A percentile compares a stretch with the other conserved stretches of the same genome.
Conservation (phyloP, 257 asterid genomes). For the Solanum ossicruentum region DNA sequence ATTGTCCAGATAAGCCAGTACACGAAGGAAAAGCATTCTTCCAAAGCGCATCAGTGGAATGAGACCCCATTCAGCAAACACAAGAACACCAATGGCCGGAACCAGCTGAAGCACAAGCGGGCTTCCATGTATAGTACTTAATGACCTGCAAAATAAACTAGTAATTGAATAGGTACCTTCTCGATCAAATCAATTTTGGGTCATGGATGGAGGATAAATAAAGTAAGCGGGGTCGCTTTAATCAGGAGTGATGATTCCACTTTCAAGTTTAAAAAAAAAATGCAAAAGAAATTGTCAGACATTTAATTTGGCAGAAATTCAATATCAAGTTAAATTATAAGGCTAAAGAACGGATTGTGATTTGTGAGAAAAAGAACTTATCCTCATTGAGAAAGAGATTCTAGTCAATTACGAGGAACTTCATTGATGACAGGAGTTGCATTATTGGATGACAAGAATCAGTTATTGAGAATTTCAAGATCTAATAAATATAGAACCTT, state of each 20-base stretch:
- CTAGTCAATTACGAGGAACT: background rate
- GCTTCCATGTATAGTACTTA: slow-evolving; percentile 5
- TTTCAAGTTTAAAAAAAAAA: background rate
- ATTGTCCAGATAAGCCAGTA: slow-evolving; percentile 12
- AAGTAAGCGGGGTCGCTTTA: background rate
- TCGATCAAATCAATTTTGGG: background rate
- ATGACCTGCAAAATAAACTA: slow-evolving; percentile 13
- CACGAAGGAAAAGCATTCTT: slow-evolving; percentile 52
- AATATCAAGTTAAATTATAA: background rate
- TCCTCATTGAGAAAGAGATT: background rate
- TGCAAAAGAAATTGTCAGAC: background rate
- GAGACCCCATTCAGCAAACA: slow-evolving; percentile 82
- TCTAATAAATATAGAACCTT: background rate
- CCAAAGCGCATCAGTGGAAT: slow-evolving; percentile 56
- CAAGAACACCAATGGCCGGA: slow-evolving; percentile 35
- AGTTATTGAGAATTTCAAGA: background rate
- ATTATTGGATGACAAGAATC: background rate
- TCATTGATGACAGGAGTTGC: background rate
- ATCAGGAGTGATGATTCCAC: background rate
- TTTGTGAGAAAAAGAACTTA: background rate
- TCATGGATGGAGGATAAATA: background rate
- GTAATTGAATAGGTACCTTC: background rate
- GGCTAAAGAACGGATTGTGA: background rate
- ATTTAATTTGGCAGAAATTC: background rate
- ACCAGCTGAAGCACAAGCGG: slow-evolving; percentile 18